Percentiles rank a stretch among this genome's conserved stretches.
These are phyloP conservation scores for Maudiozyma barnettii DNA, from an alignment of 805 yeast genomes.

Conservation along the genomic window DNA sequence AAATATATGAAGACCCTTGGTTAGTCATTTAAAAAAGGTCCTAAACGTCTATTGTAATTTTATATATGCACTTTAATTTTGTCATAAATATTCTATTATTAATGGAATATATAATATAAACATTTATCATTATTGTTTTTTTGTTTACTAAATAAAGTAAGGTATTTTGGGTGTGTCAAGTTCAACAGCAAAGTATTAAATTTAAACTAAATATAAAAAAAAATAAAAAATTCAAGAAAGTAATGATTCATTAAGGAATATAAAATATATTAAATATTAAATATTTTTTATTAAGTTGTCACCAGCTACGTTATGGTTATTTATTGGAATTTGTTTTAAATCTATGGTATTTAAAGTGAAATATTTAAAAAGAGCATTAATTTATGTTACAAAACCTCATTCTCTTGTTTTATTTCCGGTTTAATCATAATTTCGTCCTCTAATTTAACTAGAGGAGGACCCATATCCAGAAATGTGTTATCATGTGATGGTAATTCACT, in stretches of 20 bases:
- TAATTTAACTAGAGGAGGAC: neutral
- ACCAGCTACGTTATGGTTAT: neutral
- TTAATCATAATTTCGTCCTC: neutral
- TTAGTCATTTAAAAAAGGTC: conserved; percentile 15
- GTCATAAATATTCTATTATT: neutral
- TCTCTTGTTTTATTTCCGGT: neutral
- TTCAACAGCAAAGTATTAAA: neutral
- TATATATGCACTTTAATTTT: neutral
- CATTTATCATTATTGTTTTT: neutral
- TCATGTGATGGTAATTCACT: neutral
- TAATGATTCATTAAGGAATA: too few species aligned
- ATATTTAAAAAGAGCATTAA: too few species aligned
- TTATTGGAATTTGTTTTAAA: neutral
- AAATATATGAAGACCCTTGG: conserved; percentile 69
- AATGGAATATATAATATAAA: neutral
- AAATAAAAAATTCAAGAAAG: neutral
- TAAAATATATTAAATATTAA: too few species aligned
- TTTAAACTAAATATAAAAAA: neutral
- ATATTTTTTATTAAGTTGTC: neutral
- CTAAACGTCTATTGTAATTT: neutral
- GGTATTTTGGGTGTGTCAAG: neutral
- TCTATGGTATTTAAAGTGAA: too few species aligned
- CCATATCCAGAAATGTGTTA: neutral
- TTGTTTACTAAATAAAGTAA: neutral
- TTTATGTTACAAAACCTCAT: neutral